Evolutionary conservation across 805 yeast species (phyloP), one percentile per base, ranked within the genome.

Genomic region (Wickerhamiella domercqiae): DNA sequence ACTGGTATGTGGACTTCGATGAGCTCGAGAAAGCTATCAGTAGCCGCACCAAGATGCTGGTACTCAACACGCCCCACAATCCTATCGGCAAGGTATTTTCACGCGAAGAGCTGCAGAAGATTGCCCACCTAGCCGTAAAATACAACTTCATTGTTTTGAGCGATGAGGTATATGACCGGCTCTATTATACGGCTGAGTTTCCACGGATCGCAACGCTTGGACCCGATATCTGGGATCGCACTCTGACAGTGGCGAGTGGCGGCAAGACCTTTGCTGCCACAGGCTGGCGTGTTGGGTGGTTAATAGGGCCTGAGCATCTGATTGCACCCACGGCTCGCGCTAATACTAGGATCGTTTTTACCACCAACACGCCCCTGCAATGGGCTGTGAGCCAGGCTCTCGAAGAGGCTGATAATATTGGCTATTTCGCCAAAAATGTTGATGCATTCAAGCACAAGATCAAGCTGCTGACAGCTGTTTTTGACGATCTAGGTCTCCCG

Each of bases 201-300:
- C 76, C 87, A 5, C 70, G 97, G 53, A 78, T 90, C 34, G 93
- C 95, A 2, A 73, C 82, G 2, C 61, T 87, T 38, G 64, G 75
- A 4, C 86, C 87, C 4, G 94, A 84, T 50, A 69, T 84, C 42
- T 76, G 71, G 20, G 71, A 72, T 40, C 64, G 84, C 51, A 82
- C 96, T 0, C 61, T 90, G 39, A 77, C 96, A 3, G 93, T 90
- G 17, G 97, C 97, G 1, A 82, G 95, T 21, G 98, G 96, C 5
- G 98, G 98, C 45, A 90, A 90, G 59, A 75, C 94, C 0, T 90
- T 90, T 63, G 94, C 95, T n/a, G 94, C 94, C 32, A 90, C 98
- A 9, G 98, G 98, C 38, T 90, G 97, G 96, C 76, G 98, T 65
- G 71, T 90, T 37, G 98, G 98, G 38, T 90, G 94, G 93, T 68